Conservation (phyloP, 2,329 filamentous ascomycete species). For the Zasmidium angulare region DNA sequence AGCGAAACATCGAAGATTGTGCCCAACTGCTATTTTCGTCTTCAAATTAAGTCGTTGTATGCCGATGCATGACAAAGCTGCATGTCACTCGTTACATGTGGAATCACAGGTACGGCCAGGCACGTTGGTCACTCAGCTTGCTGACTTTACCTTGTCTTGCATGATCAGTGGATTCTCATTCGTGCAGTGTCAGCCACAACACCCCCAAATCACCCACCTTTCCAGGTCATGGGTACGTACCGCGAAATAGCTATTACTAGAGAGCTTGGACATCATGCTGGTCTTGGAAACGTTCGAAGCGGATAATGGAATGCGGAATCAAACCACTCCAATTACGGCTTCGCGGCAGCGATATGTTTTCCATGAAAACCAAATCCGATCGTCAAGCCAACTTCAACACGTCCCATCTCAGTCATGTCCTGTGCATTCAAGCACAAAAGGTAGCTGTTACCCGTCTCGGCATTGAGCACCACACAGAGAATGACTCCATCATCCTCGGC, state of each 20-base stretch:
- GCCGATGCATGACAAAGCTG: neutral
- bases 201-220: too few species aligned
- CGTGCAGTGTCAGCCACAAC: too few species aligned
- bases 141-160: neutral
- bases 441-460: constrained; percentile 58
- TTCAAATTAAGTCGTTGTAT: neutral
- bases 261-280: too few species aligned
- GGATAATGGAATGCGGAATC: neutral
- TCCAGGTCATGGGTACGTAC: neutral
- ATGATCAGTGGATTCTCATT: neutral
- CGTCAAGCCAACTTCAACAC: constrained; percentile 61
- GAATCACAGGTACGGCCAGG: neutral
- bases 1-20: neutral
- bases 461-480: constrained; percentile 64
- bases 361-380: constrained; percentile 56
- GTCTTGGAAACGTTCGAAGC: too few species aligned
- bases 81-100: neutral
- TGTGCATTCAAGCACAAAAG: constrained; percentile 63
- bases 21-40: neutral
- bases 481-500: constrained; percentile 65
- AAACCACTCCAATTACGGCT: neutral
- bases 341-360: neutral
- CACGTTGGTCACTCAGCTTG: neutral
- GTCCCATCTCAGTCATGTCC: constrained; percentile 62
- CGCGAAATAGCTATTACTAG: too few species aligned